These are phyloP conservation scores for Botryotinia globosa DNA, from an alignment of 2,329 filamentous ascomycete species.

Conservation along the genomic window DNA sequence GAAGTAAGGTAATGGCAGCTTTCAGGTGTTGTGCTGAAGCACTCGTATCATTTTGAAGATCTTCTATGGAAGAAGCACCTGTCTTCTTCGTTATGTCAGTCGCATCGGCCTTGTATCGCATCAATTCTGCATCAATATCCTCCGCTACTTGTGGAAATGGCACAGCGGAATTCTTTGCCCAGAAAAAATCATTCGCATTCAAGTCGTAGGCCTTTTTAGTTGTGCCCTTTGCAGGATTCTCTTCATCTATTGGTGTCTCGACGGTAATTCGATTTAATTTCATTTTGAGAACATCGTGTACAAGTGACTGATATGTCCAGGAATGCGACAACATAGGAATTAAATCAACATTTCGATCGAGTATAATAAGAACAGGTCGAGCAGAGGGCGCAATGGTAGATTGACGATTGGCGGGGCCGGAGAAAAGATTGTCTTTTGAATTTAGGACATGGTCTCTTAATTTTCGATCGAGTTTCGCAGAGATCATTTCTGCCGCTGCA, in stretches of 20 bases:
- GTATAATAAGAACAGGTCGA: slow-evolving; percentile 84
- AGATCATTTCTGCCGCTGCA: slow-evolving; percentile 90
- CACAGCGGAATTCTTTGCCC: slow-evolving; percentile 84
- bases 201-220: slow-evolving; percentile 89
- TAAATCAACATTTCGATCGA: slow-evolving; percentile 92
- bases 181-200: slow-evolving; percentile 90
- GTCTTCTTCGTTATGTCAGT: slow-evolving; percentile 94
- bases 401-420: slow-evolving; percentile 54
- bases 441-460: slow-evolving; percentile 95
- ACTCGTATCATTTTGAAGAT: slow-evolving; percentile 84
- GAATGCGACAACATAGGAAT: slow-evolving; percentile 99
- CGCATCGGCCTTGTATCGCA: slow-evolving; percentile 92
- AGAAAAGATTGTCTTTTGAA: slow-evolving; percentile 97
- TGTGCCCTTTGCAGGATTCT: slow-evolving; percentile 68
- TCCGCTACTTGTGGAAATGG: slow-evolving; percentile 96
- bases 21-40: slow-evolving; percentile 93
- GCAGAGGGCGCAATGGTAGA: slow-evolving; percentile 63
- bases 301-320: slow-evolving; percentile 82
- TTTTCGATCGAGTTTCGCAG: slow-evolving; percentile 90
- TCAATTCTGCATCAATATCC: slow-evolving; percentile 90
- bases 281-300: slow-evolving; percentile 74
- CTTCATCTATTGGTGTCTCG: slow-evolving; percentile 76
- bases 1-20: slow-evolving; percentile 87
- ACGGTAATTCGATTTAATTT: slow-evolving; percentile 92
- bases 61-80: slow-evolving; percentile 86